These are phyloP conservation scores for Quercus robur DNA, from an alignment of 306 rosid species.

Conservation along the genomic window DNA sequence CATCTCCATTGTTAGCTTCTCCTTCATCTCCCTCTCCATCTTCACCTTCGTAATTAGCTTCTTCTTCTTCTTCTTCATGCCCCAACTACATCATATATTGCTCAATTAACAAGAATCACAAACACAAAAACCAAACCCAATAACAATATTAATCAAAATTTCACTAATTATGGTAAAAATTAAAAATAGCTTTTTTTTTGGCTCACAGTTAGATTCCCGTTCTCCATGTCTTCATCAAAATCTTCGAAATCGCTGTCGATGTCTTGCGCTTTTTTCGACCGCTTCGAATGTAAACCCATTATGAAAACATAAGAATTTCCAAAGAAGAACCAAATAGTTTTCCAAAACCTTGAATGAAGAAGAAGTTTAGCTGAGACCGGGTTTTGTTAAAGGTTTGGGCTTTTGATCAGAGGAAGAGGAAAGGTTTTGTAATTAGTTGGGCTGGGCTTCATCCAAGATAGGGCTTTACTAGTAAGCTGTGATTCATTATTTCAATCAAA, in stretches of 20 bases:
- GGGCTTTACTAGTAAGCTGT: no score
- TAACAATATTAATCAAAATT: no score
- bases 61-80: slow-evolving; percentile 24
- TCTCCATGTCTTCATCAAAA: slow-evolving; percentile 4
- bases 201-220: slow-evolving; percentile 20
- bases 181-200: no score
- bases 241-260: slow-evolving; percentile 27
- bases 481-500: slow-evolving; percentile 8
- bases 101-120: slow-evolving; percentile 13
- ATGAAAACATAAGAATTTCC: neutral
- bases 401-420: no score
- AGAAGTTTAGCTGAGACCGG: no score
- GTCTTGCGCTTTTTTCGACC: slow-evolving; percentile 10
- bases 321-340: neutral
- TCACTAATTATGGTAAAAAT: no score
- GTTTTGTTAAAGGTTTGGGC: no score
- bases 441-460: no score
- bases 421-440: no score
- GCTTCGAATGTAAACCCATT: slow-evolving; percentile 23
- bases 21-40: slow-evolving; percentile 8
- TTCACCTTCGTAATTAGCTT: slow-evolving; percentile 1
- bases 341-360: no score
- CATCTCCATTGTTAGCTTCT: slow-evolving; percentile 23
- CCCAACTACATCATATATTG: slow-evolving; percentile 30
- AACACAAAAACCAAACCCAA: neutral